Evolutionary conservation across 2,329 filamentous ascomycete species (phyloP).

Genomic region (Colletotrichum gloeosporioides): DNA sequence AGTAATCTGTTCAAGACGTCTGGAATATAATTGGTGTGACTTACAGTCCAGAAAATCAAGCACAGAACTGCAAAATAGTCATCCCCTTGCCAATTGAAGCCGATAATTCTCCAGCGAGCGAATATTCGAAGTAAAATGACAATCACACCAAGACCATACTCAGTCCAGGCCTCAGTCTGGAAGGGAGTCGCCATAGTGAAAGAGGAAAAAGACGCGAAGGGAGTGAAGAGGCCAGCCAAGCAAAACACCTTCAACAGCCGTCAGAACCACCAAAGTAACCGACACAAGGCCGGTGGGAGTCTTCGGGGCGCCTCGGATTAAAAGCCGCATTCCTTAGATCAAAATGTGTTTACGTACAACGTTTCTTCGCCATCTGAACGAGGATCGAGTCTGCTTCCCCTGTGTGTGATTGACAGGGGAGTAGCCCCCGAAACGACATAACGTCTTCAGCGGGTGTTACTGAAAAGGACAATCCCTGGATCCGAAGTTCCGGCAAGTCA

Average conservation of each 20-base stretch:
- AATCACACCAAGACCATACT: constrained; percentile 43
- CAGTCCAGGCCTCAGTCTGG: constrained; percentile 47
- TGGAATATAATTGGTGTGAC: neutral
- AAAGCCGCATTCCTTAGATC: neutral
- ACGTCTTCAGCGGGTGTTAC: neutral
- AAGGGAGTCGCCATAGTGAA: constrained; percentile 41
- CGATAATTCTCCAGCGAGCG: constrained; percentile 42
- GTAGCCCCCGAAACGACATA: neutral
- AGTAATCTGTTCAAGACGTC: no score
- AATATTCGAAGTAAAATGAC: constrained; percentile 43
- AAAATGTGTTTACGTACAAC: neutral
- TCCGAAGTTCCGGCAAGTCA: neutral
- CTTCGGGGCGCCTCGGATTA: neutral
- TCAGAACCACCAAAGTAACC: neutral
- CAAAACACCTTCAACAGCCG: neutral
- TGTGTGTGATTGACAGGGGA: neutral
- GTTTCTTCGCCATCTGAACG: neutral
- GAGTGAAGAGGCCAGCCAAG: neutral
- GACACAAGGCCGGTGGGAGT: neutral
- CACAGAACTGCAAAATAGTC: constrained; percentile 44
- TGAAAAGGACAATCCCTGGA: neutral
- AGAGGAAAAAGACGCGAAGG: neutral
- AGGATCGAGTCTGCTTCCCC: neutral
- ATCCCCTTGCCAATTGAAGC: constrained; percentile 47
- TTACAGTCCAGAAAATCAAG: constrained; percentile 43